Evolutionary conservation across 73 alveolate species (phyloP).

Genomic region (Paramecium sonneborni): DNA sequence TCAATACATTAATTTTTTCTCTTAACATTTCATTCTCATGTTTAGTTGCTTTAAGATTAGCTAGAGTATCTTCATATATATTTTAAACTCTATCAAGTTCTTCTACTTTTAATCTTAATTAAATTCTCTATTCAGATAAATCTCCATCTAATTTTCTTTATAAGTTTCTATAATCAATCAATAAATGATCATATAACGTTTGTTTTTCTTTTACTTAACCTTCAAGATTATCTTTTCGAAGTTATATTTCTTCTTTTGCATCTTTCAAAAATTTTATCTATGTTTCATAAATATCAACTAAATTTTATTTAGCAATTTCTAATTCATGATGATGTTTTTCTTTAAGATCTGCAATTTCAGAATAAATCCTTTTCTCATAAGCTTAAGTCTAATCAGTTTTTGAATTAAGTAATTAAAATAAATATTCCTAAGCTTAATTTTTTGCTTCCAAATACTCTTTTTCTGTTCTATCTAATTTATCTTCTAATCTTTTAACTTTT

Average conservation of each 20-base stretch:
- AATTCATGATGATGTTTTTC: slow-evolving; percentile 84
- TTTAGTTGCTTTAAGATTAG: slow-evolving; percentile 78
- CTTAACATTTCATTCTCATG: slow-evolving; percentile 80
- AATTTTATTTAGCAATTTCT: slow-evolving; percentile 71
- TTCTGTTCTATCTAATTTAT: slow-evolving; percentile 82
- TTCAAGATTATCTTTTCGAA: slow-evolving; percentile 69
- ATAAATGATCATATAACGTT: slow-evolving; percentile 77
- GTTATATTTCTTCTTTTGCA: slow-evolving; percentile 80
- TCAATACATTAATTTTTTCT: slow-evolving; percentile 80
- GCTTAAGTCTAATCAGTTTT: slow-evolving; percentile 72
- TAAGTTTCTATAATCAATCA: slow-evolving; percentile 77
- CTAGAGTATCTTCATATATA: slow-evolving; percentile 85
- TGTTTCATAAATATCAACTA: slow-evolving; percentile 84
- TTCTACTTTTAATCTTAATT: slow-evolving; percentile 73
- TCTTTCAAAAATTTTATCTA: slow-evolving; percentile 78
- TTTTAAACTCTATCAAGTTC: slow-evolving; percentile 76
- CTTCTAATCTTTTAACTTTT: slow-evolving; percentile 81
- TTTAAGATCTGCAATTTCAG: slow-evolving; percentile 81
- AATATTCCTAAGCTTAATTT: slow-evolving; percentile 78
- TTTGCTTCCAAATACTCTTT: slow-evolving; percentile 80
- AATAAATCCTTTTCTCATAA: slow-evolving; percentile 70
- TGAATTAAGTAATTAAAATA: slow-evolving; percentile 77
- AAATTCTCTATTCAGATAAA: slow-evolving; percentile 75
- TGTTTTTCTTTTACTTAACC: slow-evolving; percentile 77
- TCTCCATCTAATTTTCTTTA: slow-evolving; percentile 80